A percentile compares a stretch with the other conserved stretches of the same genome.
Conservation (phyloP, 2,329 filamentous ascomycete genomes). For the Emericellopsis cladophorae region DNA sequence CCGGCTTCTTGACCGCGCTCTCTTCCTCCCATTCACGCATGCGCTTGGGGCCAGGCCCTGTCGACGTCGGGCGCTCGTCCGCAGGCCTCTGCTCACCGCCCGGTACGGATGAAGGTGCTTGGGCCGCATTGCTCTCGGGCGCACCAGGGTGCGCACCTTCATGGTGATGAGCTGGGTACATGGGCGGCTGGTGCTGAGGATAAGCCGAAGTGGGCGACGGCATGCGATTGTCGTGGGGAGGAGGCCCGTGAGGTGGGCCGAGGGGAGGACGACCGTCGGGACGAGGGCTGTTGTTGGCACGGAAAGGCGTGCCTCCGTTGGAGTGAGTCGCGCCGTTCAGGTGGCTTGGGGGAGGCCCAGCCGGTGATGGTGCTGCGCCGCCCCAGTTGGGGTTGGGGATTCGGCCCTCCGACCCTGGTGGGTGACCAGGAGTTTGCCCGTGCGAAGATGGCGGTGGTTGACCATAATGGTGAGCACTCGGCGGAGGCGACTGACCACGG, state of each 20-base stretch:
- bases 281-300: constrained; percentile 61
- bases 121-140: constrained; percentile 41
- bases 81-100: constrained; percentile 48
- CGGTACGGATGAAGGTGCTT: constrained; percentile 36
- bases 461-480: constrained; percentile 30
- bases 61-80: constrained; percentile 42
- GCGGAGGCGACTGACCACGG: constrained; percentile 41
- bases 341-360: constrained; percentile 21
- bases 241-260: too few relatives aligned
- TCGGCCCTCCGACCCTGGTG: constrained; percentile 40
- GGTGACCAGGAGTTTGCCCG: constrained; percentile 15
- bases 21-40: constrained; percentile 90
- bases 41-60: constrained; percentile 56
- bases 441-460: constrained; percentile 30
- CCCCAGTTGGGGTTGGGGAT: constrained; percentile 47
- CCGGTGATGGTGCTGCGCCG: constrained; percentile 34
- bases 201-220: constrained; percentile 87
- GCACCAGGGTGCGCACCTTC: constrained; percentile 38
- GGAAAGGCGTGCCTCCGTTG: constrained; percentile 55
- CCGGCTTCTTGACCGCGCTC: constrained; percentile 65
- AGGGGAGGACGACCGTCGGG: constrained; percentile 59
- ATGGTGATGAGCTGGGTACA: constrained; percentile 63
- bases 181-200: constrained; percentile 52
- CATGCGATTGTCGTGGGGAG: constrained; percentile 66
- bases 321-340: constrained; percentile 16